Base-by-base conservation (phyloP, 2,329 filamentous ascomycete species). In the Cladosporium sp. region DNA sequence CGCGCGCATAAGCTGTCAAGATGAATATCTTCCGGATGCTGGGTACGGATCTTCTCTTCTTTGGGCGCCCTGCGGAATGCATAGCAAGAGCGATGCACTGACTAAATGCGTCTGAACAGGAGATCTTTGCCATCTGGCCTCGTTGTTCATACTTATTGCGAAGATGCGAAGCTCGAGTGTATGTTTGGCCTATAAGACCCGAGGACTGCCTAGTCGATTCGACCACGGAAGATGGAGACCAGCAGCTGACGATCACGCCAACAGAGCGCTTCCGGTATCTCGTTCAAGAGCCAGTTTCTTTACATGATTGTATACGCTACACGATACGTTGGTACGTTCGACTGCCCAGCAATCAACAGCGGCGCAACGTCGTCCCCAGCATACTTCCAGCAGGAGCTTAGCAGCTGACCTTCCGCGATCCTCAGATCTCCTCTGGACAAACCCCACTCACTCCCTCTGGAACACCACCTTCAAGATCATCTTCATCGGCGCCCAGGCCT, bases 221-320 rank as follows among this genome's bases (percentile, higher is more conserved):
- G 15, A 22, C 25, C 22, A 12, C 11, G 30, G 30, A 5, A 6
- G 8, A 34, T 34, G 8, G 30, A 34, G 34, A 42, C 3, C 36
- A 54, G 42, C 38, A 28, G 47, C 56, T 47, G 40, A 59, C 37
- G 34, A 38, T 19, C 19, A 61, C n/a, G 54, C 5, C 30, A 37
- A 56, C 73, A 97, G 93, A 97, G 92, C 81, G 96, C 92, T 74
- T 88, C 93, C 42, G 94, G 94, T 68, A 93, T 99, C 76, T 99
- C 94, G 15, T 97, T 99, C 84, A 99, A 99, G 76, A 97, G 93
- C 62, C 94, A 99, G 82, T 90, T 88, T 52, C 84, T 99, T 59
- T 99, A 99, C 77, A 81, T 97, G 66, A 79, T 96, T 45, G 94
- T 99, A 69, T 99, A 99, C 76, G 74, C 95, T 43, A 96, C 92